A percentile compares a stretch with the other conserved stretches of the same genome.
These are phyloP conservation scores for Magnusiomyces magnusii DNA, from an alignment of 1,139 yeast genomes.

Conservation along the genomic window DNA sequence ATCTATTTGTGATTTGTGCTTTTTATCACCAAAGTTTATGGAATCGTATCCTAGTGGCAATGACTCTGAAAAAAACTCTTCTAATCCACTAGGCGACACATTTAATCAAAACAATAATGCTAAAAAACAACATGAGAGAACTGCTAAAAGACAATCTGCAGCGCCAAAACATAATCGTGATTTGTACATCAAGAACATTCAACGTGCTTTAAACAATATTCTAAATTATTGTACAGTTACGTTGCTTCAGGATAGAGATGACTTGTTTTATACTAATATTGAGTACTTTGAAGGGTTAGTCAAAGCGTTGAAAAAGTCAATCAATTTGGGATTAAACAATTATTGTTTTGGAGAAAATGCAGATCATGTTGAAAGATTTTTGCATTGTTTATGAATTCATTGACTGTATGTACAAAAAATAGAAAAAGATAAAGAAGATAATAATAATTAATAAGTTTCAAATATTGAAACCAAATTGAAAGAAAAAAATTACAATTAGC, in stretches of 20 bases:
- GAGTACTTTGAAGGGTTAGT: background rate
- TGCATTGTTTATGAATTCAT: background rate
- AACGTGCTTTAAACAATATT: background rate
- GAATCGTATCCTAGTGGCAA: background rate
- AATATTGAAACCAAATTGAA: background rate
- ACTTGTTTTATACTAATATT: background rate
- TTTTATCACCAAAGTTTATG: background rate
- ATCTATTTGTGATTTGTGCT: conserved; percentile 4
- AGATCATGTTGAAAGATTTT: background rate
- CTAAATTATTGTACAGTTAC: conserved; percentile 4
- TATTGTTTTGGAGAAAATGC: conserved; percentile 1
- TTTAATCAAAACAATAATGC: background rate
- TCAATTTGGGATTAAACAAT: background rate
- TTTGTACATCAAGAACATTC: background rate
- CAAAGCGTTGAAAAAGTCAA: background rate
- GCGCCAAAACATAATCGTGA: background rate
- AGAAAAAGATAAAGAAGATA: background rate
- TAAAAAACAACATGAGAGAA: too few relatives aligned
- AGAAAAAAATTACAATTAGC: background rate
- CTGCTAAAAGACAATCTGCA: too few relatives aligned
- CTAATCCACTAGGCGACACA: background rate
- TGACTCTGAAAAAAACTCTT: background rate
- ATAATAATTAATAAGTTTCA: background rate
- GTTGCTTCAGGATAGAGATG: background rate
- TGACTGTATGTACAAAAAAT: background rate